These are phyloP conservation scores for Ophiostoma himal-ulmi DNA, from an alignment of 2,329 filamentous ascomycete species.

Conservation along the genomic window DNA sequence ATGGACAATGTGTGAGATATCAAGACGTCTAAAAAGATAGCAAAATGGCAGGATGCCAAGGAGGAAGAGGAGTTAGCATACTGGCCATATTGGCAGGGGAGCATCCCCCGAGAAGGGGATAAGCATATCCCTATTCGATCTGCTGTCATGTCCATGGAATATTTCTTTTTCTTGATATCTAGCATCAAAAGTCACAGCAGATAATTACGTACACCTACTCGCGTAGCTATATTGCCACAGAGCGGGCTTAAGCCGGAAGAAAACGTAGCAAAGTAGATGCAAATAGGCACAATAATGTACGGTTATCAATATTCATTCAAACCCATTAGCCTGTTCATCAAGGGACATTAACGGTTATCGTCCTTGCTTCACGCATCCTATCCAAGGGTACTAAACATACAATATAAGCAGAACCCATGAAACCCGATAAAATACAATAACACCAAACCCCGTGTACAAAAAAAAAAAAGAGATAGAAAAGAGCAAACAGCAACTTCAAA, in stretches of 20 bases:
- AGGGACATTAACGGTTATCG: neutral
- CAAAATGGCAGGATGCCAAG: neutral
- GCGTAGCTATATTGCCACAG: neutral
- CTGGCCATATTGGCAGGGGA: neutral
- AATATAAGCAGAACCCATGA: neutral
- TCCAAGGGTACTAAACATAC: neutral
- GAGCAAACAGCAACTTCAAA: neutral
- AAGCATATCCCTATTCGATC: neutral
- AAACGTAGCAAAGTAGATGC: neutral
- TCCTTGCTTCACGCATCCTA: neutral
- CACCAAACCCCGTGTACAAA: neutral
- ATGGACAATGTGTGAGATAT: neutral
- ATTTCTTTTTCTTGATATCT: neutral
- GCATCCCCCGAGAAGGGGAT: too few relatives aligned
- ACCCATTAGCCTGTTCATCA: conserved; percentile 6
- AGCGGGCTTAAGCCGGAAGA: neutral
- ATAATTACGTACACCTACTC: neutral
- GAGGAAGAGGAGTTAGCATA: neutral
- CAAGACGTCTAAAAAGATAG: neutral
- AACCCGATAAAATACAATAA: neutral
- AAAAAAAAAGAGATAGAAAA: neutral
- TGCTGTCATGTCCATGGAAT: neutral
- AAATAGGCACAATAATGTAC: neutral
- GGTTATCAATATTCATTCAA: neutral
- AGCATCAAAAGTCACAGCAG: neutral